These are phyloP conservation scores for Emergomyces orientalis DNA, from an alignment of 2,329 filamentous ascomycete genomes.

Conservation along the genomic window DNA sequence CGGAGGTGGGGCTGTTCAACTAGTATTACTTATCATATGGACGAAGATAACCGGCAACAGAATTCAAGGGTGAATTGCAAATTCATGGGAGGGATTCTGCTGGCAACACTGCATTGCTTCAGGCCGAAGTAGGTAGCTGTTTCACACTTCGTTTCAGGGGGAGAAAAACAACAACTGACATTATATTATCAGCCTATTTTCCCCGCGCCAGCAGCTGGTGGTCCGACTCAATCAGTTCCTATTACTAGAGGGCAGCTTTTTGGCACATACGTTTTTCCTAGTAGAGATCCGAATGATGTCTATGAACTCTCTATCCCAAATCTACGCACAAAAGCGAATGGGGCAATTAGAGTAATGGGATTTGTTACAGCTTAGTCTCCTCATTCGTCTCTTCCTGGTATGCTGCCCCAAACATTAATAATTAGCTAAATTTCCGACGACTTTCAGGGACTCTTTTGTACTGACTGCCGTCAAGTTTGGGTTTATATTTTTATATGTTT, in stretches of 20 bases:
- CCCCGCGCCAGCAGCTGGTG: background rate
- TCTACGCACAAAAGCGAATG: background rate
- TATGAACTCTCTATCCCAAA: slow-evolving; percentile 6
- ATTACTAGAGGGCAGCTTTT: background rate
- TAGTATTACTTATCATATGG: slow-evolving; percentile 11
- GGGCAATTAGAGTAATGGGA: slow-evolving; percentile 6
- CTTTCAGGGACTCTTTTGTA: background rate
- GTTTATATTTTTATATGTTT: background rate
- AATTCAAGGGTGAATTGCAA: slow-evolving; percentile 6
- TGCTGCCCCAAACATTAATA: too few species aligned
- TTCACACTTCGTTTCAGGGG: background rate
- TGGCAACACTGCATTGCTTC: slow-evolving; percentile 1
- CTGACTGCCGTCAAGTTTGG: background rate
- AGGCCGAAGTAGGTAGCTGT: background rate
- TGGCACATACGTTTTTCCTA: background rate
- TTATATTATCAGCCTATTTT: background rate
- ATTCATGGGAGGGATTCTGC: slow-evolving; percentile 4
- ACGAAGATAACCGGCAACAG: slow-evolving; percentile 6
- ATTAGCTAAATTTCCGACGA: background rate
- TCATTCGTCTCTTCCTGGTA: too few species aligned
- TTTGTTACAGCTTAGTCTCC: slow-evolving; percentile 5
- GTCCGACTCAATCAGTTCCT: background rate
- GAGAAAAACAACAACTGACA: background rate
- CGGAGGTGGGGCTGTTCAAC: too few species aligned
- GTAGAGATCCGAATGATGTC: background rate